A percentile compares a stretch with the other conserved stretches of the same genome.
phyloP scores from a whole-genome alignment of 345 rosid species.

The rapeseed (Brassica napus) region DNA sequence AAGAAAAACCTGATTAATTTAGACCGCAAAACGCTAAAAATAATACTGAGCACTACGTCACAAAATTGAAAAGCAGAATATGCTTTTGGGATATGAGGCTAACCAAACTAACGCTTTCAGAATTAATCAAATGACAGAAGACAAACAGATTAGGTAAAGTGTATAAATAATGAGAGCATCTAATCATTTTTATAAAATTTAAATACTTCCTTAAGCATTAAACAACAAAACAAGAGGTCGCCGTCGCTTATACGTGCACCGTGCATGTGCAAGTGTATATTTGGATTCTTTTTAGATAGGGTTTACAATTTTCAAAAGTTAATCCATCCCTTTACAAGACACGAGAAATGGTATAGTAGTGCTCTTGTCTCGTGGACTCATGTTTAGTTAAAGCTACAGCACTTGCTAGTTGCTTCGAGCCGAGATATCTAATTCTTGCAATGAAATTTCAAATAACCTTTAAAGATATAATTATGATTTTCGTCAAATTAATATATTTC shows the following conservation, averaged over 20 bases:
- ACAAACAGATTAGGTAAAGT: slow-evolving; percentile 21
- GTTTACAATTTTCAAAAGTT: slow-evolving; percentile 3
- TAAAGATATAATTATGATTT: background rate
- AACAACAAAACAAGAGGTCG: background rate
- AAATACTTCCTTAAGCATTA: slow-evolving; percentile 7
- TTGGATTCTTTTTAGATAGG: slow-evolving; percentile 22
- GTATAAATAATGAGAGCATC: slow-evolving; percentile 20
- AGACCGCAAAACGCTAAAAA: slow-evolving; percentile 6
- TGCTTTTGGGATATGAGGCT: slow-evolving; percentile 31
- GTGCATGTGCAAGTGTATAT: slow-evolving; percentile 26
- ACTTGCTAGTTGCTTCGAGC: background rate
- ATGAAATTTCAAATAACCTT: background rate
- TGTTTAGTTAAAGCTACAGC: background rate
- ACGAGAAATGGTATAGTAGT: slow-evolving; percentile 23
- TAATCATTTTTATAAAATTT: slow-evolving; percentile 25
- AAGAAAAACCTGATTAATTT: background rate
- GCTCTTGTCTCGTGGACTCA: slow-evolving; percentile 18
- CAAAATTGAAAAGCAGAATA: slow-evolving; percentile 22
- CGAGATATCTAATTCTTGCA: background rate
- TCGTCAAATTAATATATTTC: background rate
- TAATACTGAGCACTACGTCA: slow-evolving; percentile 18
- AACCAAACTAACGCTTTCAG: slow-evolving; percentile 17
- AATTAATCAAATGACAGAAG: slow-evolving; percentile 8
- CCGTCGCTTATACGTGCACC: slow-evolving; percentile 17
- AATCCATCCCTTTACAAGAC: background rate